Evolutionary conservation across 1,284 basidiomycete species (phyloP), one percentile per base, ranked within the genome.

Genomic region (Volvariella volvacea): DNA sequence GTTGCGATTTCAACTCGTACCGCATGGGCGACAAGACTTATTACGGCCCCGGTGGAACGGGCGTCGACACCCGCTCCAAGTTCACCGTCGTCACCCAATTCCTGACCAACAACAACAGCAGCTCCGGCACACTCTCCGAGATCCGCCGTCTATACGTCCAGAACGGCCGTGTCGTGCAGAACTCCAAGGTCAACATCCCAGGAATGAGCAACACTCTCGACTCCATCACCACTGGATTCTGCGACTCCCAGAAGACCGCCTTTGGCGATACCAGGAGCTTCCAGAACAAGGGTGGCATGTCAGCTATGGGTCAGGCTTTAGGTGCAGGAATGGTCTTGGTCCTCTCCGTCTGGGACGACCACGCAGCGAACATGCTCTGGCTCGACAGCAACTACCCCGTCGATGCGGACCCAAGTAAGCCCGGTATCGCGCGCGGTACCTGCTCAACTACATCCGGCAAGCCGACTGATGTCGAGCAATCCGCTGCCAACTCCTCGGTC

Each of bases 21-120:
- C 64, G 68, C 54, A 67, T 68, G 63, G 69, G 69, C 42, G 55
- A 66, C 60, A 55, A 54, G 40, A 52, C 58, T 42, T 71, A 70
- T 64, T 61, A 61, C 57, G 69, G 68, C 36, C 43, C 46, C 15
- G 52, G 51, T 15, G 52, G 53, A 54, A 65, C 59, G n/a, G n/a
- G n/a, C 48, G 60, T 70, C 54, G 59, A 70, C 59, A 66, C 64
- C 49, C 58, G 49, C n/a, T n/a, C n/a, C n/a, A 60, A 58, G 54
- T 58, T 74, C 62, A 73, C 72, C 42, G 68, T 73, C 52, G 70
- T 74, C 40, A 74, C 72, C 39, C 71, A 74, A 55, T 74, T 73
- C 69, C 47, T 69, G 42, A 71, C 70, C 50, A 50, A 48, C 56
- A 61, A 67, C 58, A 64, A 64, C 62, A 62, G 65, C 33, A 55